Evolutionary conservation across 345 rosid genomes (phyloP).

Genomic region (Rhizophora mangle): DNA sequence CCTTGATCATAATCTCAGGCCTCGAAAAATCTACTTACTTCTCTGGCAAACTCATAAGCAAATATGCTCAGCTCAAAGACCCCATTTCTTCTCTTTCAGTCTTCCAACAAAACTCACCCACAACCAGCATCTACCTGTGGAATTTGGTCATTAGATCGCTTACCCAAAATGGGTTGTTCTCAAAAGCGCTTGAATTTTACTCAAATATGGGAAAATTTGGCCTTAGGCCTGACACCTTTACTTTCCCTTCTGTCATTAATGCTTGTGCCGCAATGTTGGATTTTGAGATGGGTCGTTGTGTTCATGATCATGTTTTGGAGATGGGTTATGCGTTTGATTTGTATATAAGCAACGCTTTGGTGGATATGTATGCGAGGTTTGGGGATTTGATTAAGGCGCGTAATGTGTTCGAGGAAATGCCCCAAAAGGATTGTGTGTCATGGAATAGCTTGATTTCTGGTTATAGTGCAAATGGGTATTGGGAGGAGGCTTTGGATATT

Average conservation of each 20-base stretch:
- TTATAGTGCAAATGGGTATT: constrained; percentile 47
- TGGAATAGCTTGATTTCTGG: constrained; percentile 69
- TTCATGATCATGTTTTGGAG: constrained; percentile 36
- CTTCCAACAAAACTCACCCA: constrained; percentile 40
- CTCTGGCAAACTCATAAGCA: constrained; percentile 60
- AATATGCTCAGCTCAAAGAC: constrained; percentile 44
- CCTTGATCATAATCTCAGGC: constrained; percentile 44
- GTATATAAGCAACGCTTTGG: constrained; percentile 58
- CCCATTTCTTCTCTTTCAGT: constrained; percentile 50
- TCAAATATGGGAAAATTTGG: constrained; percentile 30
- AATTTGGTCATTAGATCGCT: constrained; percentile 60
- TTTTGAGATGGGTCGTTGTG: constrained; percentile 31
- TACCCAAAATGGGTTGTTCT: constrained; percentile 42
- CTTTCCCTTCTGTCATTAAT: constrained; percentile 62
- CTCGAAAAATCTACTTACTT: constrained; percentile 49
- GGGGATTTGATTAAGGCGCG: constrained; percentile 41
- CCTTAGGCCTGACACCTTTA: constrained; percentile 46
- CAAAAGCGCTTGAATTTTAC: constrained; percentile 47
- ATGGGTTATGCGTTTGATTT: constrained; percentile 46
- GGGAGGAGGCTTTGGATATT: constrained; percentile 40
- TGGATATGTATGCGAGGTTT: constrained; percentile 59
- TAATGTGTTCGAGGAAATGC: constrained; percentile 60
- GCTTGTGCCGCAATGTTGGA: constrained; percentile 53
- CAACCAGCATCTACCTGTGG: constrained; percentile 53
- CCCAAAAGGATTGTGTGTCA: constrained; percentile 49